Conservation (phyloP, 768 basidiomycete species). For the Lactarius vividus region DNA sequence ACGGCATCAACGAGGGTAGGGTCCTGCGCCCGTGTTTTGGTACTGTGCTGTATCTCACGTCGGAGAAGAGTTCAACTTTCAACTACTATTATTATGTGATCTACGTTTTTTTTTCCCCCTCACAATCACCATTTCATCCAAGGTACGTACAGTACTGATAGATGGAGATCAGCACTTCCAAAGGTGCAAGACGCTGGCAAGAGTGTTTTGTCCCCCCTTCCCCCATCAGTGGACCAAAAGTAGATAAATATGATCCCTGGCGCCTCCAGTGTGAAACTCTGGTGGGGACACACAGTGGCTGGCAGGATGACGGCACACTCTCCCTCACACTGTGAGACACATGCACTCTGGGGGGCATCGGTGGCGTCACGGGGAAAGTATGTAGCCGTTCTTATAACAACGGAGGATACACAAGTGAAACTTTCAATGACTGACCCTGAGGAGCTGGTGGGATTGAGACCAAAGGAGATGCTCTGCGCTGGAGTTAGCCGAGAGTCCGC, state of each 20-base stretch:
- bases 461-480: background rate
- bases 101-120: background rate
- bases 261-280: background rate
- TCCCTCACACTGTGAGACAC: background rate
- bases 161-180: constrained; percentile 1
- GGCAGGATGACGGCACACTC: background rate
- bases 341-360: background rate
- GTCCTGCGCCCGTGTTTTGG: background rate
- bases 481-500: background rate
- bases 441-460: background rate
- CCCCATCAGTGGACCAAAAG: background rate
- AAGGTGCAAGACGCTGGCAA: background rate
- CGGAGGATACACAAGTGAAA: background rate
- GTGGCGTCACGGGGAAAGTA: background rate
- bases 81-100: background rate
- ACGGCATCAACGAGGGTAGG: background rate
- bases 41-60: background rate
- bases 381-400: background rate
- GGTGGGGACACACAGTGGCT: background rate
- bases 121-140: background rate
- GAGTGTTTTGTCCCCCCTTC: background rate
- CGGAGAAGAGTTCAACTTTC: background rate
- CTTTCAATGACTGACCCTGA: background rate
- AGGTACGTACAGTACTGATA: constrained; percentile 1
- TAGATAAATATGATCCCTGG: background rate